Evolutionary conservation across 805 yeast species (phyloP).

Genomic region (Candida chauliodis): DNA sequence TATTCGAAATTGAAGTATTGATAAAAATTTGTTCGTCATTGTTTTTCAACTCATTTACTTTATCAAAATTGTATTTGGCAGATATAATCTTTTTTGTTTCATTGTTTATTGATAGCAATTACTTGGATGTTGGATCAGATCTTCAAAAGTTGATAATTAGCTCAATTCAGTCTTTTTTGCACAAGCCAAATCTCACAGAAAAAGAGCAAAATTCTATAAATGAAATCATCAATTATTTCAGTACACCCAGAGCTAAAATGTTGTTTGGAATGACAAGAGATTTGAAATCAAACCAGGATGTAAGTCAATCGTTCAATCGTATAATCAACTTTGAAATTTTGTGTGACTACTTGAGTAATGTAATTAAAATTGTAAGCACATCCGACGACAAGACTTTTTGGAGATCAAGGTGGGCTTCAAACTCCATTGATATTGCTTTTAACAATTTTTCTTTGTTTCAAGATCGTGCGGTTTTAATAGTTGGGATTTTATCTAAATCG

Average conservation of each 20-base stretch:
- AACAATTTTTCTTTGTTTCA: slow-evolving; percentile 55
- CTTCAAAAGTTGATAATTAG: slow-evolving; percentile 63
- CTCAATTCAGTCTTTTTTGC: slow-evolving; percentile 64
- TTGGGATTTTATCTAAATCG: slow-evolving; percentile 63
- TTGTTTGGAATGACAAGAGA: slow-evolving; percentile 66
- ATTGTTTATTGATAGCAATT: slow-evolving; percentile 51
- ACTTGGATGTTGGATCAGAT: slow-evolving; percentile 54
- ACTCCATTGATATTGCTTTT: slow-evolving; percentile 62
- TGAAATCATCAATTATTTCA: slow-evolving; percentile 43
- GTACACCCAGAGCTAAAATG: slow-evolving; percentile 64
- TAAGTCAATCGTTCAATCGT: slow-evolving; percentile 36
- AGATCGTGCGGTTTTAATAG: slow-evolving; percentile 61
- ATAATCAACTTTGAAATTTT: slow-evolving; percentile 54
- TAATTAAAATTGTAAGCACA: slow-evolving; percentile 48
- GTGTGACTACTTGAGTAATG: slow-evolving; percentile 50
- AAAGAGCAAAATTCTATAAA: slow-evolving; percentile 40
- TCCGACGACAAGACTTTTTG: slow-evolving; percentile 49
- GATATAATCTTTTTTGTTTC: slow-evolving; percentile 70
- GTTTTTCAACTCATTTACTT: slow-evolving; percentile 64
- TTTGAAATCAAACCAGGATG: slow-evolving; percentile 34
- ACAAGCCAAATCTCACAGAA: slow-evolving; percentile 48
- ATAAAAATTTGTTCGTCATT: slow-evolving; percentile 60
- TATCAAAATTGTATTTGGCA: slow-evolving; percentile 63
- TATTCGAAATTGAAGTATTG: slow-evolving; percentile 71
- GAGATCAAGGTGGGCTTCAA: slow-evolving; percentile 63